Base-by-base conservation (phyloP, 306 rosid species). In the Vicia villosa region DNA sequence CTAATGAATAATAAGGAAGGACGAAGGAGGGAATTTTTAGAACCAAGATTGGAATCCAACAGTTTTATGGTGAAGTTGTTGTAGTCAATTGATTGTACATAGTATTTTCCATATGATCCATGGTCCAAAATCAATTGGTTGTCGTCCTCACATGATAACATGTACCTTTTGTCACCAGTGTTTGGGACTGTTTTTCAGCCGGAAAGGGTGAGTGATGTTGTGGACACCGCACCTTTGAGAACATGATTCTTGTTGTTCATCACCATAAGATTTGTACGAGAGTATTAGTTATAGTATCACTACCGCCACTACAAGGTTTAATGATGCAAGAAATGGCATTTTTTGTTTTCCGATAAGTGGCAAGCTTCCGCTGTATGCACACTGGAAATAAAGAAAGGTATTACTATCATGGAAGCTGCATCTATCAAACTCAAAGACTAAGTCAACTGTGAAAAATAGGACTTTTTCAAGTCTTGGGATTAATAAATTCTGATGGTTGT, bases 141-240 rank as follows among this genome's bases (percentile, higher is more conserved):
- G 8, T 43, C 11, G 5, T 40, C 3, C 50, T 14, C 50, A 14
- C 50, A 43, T 43, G 50, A 43, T 14, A 43, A 14, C 1, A 5
- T 43, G 50, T 43, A 43, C 63, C 63, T 56, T 1, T 24, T 5
- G 5, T 56, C 40, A 28, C 40, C 63, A 56, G 0, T 28, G 13
- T 13, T 26, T 2, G 5, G 63, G 40, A 56, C 40, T 28, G 19
- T 28, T 40, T 26, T 24, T 28, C 13, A 54, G 10, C 3, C 38
- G 63, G 40, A 56, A 56, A 56, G 12, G 63, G 63, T 26, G 63
- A 10, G 11, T 56, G 15, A 56, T 56, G 36, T 28, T 56, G 28
- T 56, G 63, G 0, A 56, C 40, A 3, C 38, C 62, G 2, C 62
- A 55, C 11, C 19, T 15, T 16, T 2, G 1, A 6, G 54, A 47